Base-by-base conservation (phyloP, 495 filamentous ascomycete species). In the Penicillium bovifimosum region DNA sequence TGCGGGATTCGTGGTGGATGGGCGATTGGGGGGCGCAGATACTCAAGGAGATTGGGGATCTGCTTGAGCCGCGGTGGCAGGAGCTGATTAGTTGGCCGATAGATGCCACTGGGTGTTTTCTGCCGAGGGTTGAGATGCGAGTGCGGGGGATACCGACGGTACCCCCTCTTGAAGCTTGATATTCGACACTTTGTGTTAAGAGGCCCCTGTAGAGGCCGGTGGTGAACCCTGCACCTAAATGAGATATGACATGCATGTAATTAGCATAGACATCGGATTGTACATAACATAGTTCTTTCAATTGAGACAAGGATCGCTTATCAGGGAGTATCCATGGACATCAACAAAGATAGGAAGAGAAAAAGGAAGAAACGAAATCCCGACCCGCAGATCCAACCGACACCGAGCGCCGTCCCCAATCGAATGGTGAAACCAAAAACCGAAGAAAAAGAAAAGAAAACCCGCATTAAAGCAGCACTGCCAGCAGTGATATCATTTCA, bases 1-100 rank as follows among this genome's bases (percentile, higher is more conserved):
- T 80, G 27, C 63, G 78, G n/a, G 53, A 70, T 8, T 63, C 70
- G 38, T 81, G 78, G 78, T 81, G 72, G 70, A 74, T 79, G 71
- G 68, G 65, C 0, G 70, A 77, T 28, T 77, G 74, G 74, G 74
- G 65, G 0, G 42, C 33, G 1, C 53, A 61, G 16, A 49, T 75
- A n/a, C 58, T 75, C 16, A 55, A 50, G 28, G 56, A 67, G 29
- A 66, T 72, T 33, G 66, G 63, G 24, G 59, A 64, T 24, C 31
- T 46, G 26, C 47, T 75, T n/a, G 62, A 57, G n/a, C 46, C 57
- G 1, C 59, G 67, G 29, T 72, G 64, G 68, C 58, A 55, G n/a
- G 59, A 64, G 9, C 57, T 66, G 20, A 64, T 73, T 26, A 60
- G 50, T 36, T 75, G 72, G 72, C 70, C 67, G 8, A 57, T 70